Evolutionary conservation across 1,284 basidiomycete genomes (phyloP).

Genomic region (Ceratobasidium sp.): DNA sequence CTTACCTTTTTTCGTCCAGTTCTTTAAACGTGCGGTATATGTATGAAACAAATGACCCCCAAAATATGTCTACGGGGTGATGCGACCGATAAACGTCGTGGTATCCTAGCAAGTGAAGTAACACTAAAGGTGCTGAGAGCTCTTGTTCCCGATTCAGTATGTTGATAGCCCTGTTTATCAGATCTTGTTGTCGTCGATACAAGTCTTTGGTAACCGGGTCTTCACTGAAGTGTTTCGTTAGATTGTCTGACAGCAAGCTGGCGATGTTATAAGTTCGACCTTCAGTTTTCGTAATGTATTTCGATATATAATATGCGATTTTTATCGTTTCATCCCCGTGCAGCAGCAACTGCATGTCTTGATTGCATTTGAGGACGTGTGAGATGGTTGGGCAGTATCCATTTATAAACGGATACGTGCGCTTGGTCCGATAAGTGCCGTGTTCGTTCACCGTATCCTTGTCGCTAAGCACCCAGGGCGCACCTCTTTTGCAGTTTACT

Average conservation of each 20-base stretch:
- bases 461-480: conserved; percentile 51
- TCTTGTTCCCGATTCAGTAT: conserved; percentile 41
- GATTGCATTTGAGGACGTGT: conserved; percentile 51
- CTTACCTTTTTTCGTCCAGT: not conserved
- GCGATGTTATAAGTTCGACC: conserved; percentile 48
- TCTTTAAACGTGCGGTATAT: not conserved
- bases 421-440: not conserved
- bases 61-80: not conserved
- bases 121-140: conserved; percentile 34
- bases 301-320: conserved; percentile 39
- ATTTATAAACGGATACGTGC: conserved; percentile 51
- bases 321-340: conserved; percentile 21
- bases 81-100: not conserved
- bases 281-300: conserved; percentile 51
- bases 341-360: conserved; percentile 53
- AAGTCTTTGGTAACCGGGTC: not conserved
- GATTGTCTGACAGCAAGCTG: conserved; percentile 26
- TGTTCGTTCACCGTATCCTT: conserved; percentile 47
- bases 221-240: not conserved
- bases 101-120: conserved; percentile 32
- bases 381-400: conserved; percentile 51
- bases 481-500: conserved; percentile 54
- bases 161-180: conserved; percentile 40
- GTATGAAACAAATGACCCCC: conserved; percentile 17
- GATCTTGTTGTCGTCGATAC: not conserved